phyloP scores from a whole-genome alignment of 495 filamentous ascomycete species.

The Tetracladium setigerum region DNA sequence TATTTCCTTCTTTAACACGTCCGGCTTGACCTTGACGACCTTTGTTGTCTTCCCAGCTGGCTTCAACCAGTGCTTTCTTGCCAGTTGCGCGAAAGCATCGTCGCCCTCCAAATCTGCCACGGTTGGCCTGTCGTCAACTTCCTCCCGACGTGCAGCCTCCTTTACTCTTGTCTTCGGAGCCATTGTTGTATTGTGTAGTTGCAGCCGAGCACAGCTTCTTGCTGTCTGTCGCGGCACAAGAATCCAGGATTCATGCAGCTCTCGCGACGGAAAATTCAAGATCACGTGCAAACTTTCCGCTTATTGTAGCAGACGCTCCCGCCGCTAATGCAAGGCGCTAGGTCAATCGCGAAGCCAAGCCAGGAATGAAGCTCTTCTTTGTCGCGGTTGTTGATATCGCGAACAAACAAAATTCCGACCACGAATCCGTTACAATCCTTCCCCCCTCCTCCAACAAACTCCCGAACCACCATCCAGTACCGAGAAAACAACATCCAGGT shows the following conservation, averaged over 20 bases:
- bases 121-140: slow-evolving; percentile 43
- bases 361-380: no score
- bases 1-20: slow-evolving; percentile 79
- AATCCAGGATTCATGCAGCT: slow-evolving; percentile 1
- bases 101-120: slow-evolving; percentile 69
- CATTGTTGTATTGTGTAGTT: slow-evolving; percentile 14
- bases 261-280: no score
- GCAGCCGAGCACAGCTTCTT: no score
- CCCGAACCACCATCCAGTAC: no score
- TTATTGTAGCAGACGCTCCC: no score
- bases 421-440: no score
- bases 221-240: background rate
- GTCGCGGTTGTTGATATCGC: no score
- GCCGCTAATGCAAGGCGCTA: no score
- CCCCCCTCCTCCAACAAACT: no score
- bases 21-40: slow-evolving; percentile 73
- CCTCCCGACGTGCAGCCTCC: slow-evolving; percentile 4
- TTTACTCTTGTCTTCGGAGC: slow-evolving; percentile 19
- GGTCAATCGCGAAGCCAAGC: no score
- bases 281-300: no score
- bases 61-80: slow-evolving; percentile 78
- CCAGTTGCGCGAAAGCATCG: slow-evolving; percentile 73
- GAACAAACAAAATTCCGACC: background rate
- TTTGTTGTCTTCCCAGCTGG: slow-evolving; percentile 42
- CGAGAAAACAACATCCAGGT: no score